A percentile compares a stretch with the other conserved stretches of the same genome.
Conservation (phyloP, 106 monocot genomes). For the Allium sativum region DNA sequence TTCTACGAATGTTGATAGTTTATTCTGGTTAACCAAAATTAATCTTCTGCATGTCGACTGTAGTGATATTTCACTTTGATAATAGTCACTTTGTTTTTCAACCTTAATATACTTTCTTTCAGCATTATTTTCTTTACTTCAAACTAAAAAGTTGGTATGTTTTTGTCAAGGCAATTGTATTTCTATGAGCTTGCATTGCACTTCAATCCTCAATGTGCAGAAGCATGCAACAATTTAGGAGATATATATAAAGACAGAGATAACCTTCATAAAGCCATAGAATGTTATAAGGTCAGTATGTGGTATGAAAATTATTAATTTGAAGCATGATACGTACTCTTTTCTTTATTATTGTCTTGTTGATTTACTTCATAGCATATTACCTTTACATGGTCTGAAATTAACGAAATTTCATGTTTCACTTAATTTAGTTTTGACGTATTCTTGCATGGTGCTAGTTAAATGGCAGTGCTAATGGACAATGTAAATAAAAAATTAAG, state of each 20-base stretch:
- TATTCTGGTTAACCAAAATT: background rate
- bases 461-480: too few relatives aligned
- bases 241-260: constrained; percentile 98
- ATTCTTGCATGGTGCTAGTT: too few relatives aligned
- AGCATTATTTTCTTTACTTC: background rate
- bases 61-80: background rate
- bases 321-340: constrained; percentile 1
- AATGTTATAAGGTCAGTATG: constrained; percentile 82
- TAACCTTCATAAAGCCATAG: constrained; percentile 98
- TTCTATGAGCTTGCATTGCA: constrained; percentile 96
- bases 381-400: too few relatives aligned
- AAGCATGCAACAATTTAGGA: constrained; percentile 98
- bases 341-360: background rate
- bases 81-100: background rate
- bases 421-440: too few relatives aligned
- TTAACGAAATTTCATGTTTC: too few relatives aligned
- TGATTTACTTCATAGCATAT: too few relatives aligned
- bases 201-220: constrained; percentile 98
- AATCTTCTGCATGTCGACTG: background rate
- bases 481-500: too few relatives aligned
- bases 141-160: constrained; percentile 8
- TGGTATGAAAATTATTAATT: background rate
- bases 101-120: too few relatives aligned
- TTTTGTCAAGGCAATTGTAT: constrained; percentile 77
- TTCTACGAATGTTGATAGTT: background rate